These are phyloP conservation scores for Penicillium verrucosum DNA, from an alignment of 2,329 filamentous ascomycete species.

Conservation along the genomic window DNA sequence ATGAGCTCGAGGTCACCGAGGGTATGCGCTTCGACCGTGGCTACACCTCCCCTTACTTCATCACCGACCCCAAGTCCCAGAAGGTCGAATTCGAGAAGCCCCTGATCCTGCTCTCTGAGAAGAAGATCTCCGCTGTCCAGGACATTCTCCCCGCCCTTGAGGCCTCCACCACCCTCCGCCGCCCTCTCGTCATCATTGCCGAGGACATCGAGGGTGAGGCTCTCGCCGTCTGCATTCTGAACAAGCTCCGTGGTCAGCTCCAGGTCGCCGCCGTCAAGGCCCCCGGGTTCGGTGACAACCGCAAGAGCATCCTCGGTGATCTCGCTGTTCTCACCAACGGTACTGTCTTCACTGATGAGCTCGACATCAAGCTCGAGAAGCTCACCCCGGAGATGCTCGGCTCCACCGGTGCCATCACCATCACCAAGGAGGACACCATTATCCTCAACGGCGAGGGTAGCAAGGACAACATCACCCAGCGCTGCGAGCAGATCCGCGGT, in stretches of 20 bases:
- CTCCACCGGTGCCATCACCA: slow-evolving; percentile 96
- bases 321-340: slow-evolving; percentile 93
- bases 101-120: slow-evolving; percentile 95
- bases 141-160: slow-evolving; percentile 98
- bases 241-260: slow-evolving; percentile 99
- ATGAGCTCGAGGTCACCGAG: slow-evolving; percentile 98
- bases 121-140: slow-evolving; percentile 99
- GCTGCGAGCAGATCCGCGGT: slow-evolving; percentile 98
- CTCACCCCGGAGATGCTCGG: slow-evolving; percentile 92
- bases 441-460: slow-evolving; percentile 93
- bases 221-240: slow-evolving; percentile 96
- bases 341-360: slow-evolving; percentile 96
- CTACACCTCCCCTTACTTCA: slow-evolving; percentile 99
- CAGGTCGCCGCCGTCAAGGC: slow-evolving; percentile 99
- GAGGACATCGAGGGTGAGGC: slow-evolving; percentile 99
- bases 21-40: slow-evolving; percentile 99
- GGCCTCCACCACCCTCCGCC: slow-evolving; percentile 90
- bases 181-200: slow-evolving; percentile 95
- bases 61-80: slow-evolving; percentile 96
- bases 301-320: slow-evolving; percentile 98
- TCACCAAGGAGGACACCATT: slow-evolving; percentile 99
- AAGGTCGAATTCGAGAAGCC: slow-evolving; percentile 99
- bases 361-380: slow-evolving; percentile 99
- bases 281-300: slow-evolving; percentile 98
- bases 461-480: slow-evolving; percentile 91